Evolutionary conservation across 2,329 filamentous ascomycete species (phyloP).

Genomic region (Pseudogymnoascus sp.): DNA sequence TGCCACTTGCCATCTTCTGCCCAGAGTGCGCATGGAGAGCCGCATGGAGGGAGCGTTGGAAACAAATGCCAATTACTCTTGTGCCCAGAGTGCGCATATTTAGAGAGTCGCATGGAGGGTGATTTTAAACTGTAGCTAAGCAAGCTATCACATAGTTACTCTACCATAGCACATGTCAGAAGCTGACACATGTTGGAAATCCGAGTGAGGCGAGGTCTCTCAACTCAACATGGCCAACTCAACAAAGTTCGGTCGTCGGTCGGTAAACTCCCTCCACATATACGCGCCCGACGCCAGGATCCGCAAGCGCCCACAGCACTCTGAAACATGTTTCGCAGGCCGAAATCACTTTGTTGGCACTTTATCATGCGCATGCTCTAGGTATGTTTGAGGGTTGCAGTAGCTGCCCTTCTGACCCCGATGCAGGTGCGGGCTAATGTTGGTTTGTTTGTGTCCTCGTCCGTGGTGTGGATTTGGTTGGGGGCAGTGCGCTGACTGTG

Average conservation of each 20-base stretch:
- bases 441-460: not conserved
- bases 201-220: not conserved
- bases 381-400: not conserved
- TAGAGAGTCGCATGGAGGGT: too few species aligned
- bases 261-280: not conserved
- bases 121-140: too few species aligned
- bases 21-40: not conserved
- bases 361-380: not conserved
- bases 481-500: not conserved
- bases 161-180: not conserved
- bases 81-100: too few species aligned
- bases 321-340: constrained; percentile 1
- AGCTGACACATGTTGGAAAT: not conserved
- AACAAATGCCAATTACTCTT: too few species aligned
- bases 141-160: not conserved
- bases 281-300: constrained; percentile 2
- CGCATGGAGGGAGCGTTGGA: not conserved
- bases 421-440: not conserved
- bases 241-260: not conserved
- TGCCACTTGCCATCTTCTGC: not conserved
- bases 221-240: not conserved
- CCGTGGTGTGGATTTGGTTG: not conserved
- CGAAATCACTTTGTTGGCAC: not conserved
- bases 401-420: not conserved
- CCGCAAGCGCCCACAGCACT: not conserved